Evolutionary conservation across 805 yeast genomes (phyloP), one percentile per base, ranked within the genome.

Genomic region (Nematodospora valgi): DNA sequence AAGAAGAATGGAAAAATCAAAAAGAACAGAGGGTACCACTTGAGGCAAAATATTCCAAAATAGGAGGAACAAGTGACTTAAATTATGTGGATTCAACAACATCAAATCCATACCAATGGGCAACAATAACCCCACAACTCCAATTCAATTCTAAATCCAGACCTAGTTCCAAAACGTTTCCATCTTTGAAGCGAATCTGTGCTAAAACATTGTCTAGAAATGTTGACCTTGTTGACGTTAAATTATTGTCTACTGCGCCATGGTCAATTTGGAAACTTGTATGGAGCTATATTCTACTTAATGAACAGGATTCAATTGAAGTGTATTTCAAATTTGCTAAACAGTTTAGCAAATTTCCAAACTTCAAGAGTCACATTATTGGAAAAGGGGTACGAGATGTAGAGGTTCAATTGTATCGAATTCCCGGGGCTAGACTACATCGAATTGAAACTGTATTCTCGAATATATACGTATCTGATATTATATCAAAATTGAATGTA

Each of bases 381-480:
- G 48, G 43, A 22, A n/a, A n/a, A n/a, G n/a, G n/a, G n/a, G n/a
- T n/a, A n/a, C n/a, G n/a, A n/a, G n/a, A n/a, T n/a, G n/a, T n/a
- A n/a, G n/a, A n/a, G n/a, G n/a, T n/a, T n/a, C n/a, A n/a, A n/a
- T 15, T 34, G 15, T 35, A 27, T 12, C 32, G 34, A 11, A 39
- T 48, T 10, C 51, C 51, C 2, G 38, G 35, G 7, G 29, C 37
- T 10, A 23, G 30, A 14, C 38, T 29, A 16, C 68, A 66, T 48
- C 42, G 72, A 25, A 32, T 67, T 17, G 72, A 66, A 28, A 63
- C 55, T 30, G 25, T 67, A 5, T 64, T 59, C 37, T 41, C 49
- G 15, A 64, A 65, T 38, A 45, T 59, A 8, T 38, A 45, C 14
- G 26, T 63, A 4, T 16, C 26, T 13, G 59, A 56, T 12, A 30